Evolutionary conservation across 345 rosid genomes (phyloP), one percentile per base, ranked within the genome.

Genomic region (Euphorbia tirucalli): DNA sequence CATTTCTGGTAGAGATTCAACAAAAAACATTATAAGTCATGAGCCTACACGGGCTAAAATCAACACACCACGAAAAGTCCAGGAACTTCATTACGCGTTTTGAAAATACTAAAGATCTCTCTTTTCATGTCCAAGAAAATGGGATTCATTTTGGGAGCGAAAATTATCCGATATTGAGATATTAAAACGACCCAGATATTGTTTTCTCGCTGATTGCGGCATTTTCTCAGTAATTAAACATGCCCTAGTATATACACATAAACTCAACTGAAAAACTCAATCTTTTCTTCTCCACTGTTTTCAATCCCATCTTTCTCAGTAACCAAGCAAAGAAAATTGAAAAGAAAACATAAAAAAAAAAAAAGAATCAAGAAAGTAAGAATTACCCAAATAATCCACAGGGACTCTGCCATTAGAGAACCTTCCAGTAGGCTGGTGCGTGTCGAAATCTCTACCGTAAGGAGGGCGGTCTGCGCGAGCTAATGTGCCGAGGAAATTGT

Each of bases 351-450:
- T n/a, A n/a, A 22, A 58, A 46, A n/a, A 7, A 21, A 27, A 68
- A 58, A 18, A 16, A 7, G n/a, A 60, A 48, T 15, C n/a, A 43
- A 77, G 64, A 70, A 66, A 24, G 0, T 7, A 18, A 13, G 15
- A 25, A 22, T 44, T 79, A 87, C 98, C 98, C 59, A 92, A 86
- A 84, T 76, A 92, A 80, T 94, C 96, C 66, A 94, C 97, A 0
- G 96, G 98, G 83, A 92, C 85, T 75, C 97, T 84, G 39, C 98
- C 98, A 82, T 94, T 94, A 81, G 83, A 83, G 80, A 94, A 94
- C 77, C 97, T 85, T 21, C 98, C 96, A 2, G 98, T 94, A 24
- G 98, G 92, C 15, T 35, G 67, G 65, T 85, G 96, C 31, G 96
- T 87, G 35, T 92, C 96, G 57, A 94, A 94, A 83, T 94, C 98